phyloP scores from a whole-genome alignment of 805 yeast genomes.

The Kazachstania martiniae region DNA sequence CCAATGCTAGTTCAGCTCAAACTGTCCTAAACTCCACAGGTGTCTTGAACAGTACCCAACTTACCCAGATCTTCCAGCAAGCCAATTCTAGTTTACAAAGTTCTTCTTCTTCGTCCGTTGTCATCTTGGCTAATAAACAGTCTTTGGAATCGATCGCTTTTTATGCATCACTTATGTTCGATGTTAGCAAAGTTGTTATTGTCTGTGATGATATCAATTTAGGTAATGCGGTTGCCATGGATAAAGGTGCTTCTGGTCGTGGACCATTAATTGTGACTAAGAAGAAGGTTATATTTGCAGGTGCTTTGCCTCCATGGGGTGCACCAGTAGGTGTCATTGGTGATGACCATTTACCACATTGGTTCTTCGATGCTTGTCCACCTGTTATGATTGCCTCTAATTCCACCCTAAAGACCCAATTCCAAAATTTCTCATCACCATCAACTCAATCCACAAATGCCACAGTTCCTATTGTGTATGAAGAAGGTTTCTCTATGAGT shows the following conservation, averaged over 20 bases:
- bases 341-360: conserved; percentile 7
- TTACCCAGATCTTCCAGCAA: conserved; percentile 9
- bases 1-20: conserved; percentile 7
- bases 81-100: conserved; percentile 9
- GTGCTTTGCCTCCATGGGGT: conserved; percentile 18
- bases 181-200: conserved; percentile 16
- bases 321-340: conserved; percentile 21
- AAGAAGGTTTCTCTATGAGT: conserved; percentile 13
- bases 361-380: conserved; percentile 17
- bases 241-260: conserved; percentile 11
- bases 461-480: conserved; percentile 20
- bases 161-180: conserved; percentile 15
- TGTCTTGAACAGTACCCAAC: conserved; percentile 17
- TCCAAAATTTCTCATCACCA: conserved; percentile 15
- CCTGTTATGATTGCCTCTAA: conserved; percentile 12
- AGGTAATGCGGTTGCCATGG: conserved; percentile 14
- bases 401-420: conserved; percentile 15
- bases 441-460: conserved; percentile 6
- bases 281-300: conserved; percentile 19
- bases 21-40: conserved; percentile 13
- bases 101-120: conserved; percentile 12
- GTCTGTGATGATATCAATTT: conserved; percentile 10
- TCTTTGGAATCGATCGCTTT: conserved; percentile 22
- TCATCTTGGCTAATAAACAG: conserved; percentile 14
- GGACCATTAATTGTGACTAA: conserved; percentile 18